phyloP scores from a whole-genome alignment of 2,329 filamentous ascomycete species.

The Penicillium expansum region DNA sequence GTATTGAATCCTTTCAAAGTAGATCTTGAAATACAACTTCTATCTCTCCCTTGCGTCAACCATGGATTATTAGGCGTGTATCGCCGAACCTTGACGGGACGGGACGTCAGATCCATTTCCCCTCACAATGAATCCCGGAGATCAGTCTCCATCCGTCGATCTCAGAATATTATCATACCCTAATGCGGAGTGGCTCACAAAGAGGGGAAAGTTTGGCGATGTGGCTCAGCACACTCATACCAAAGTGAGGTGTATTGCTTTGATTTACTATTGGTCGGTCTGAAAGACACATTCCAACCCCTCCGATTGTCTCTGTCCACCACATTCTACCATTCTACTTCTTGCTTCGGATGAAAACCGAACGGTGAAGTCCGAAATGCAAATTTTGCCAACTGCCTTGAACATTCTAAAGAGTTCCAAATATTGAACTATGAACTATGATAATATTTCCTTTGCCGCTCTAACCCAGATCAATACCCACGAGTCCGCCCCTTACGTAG shows the following conservation, averaged over 20 bases:
- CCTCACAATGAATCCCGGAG: neutral
- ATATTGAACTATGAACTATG: neutral
- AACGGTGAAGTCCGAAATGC: neutral
- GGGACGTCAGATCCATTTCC: conserved; percentile 27
- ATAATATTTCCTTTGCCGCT: conserved; percentile 4
- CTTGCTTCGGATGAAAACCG: neutral
- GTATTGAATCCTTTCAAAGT: neutral
- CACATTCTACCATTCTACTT: conserved; percentile 17
- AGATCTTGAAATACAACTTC: conserved; percentile 4
- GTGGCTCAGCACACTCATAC: conserved; percentile 21
- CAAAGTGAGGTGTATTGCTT: neutral
- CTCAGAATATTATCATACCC: neutral
- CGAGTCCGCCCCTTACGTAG: neutral
- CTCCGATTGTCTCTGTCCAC: conserved; percentile 16
- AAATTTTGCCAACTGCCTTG: neutral
- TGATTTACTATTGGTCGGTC: conserved; percentile 14
- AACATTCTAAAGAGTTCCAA: neutral
- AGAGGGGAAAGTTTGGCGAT: conserved; percentile 15
- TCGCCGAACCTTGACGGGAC: conserved; percentile 41
- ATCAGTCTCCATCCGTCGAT: conserved; percentile 9
- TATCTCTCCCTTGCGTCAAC: conserved; percentile 32
- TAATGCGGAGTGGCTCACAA: conserved; percentile 10
- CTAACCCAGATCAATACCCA: conserved; percentile 1
- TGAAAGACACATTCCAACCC: conserved; percentile 25
- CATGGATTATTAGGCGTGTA: conserved; percentile 31